Evolutionary conservation across 2,329 filamentous ascomycete genomes (phyloP), one percentile per base, ranked within the genome.

Genomic region (Penicillium aurantiogriseum): DNA sequence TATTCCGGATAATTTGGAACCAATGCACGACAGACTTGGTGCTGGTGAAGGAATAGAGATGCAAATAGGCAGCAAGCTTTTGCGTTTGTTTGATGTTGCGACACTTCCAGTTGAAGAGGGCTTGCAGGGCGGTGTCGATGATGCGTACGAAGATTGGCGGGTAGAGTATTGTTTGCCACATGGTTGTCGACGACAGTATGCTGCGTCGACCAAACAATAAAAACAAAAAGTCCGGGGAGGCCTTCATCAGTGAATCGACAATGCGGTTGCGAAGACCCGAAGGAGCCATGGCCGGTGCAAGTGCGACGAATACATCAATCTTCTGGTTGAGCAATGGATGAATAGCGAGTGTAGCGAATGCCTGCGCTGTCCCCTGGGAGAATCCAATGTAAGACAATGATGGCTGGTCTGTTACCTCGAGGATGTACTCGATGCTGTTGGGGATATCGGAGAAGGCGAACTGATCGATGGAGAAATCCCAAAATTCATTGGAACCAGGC

Each of bases 1-100:
- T 90, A 69, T 93, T 97, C 63, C 94, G 88, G 68, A 99, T 99
- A 71, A 99, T 97, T 72, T 99, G 94, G 74, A 99, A 99, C 94
- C 94, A 99, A 72, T 99, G 94, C 0, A 99, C 94, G 9, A 99
- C 92, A 21, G 88, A 92, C 77, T 99, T 99, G 56, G 92, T 96
- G 72, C 91, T 96, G 0, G 93, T 97, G 73, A 93, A 97, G 0
- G 92, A 97, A 78, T 96, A 99, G 0, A 99, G 79, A 77, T 99
- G 94, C 10, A 93, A 89, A 72, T 99, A 99, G 1, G 92, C 92
- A 2, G 94, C 94, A 19, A 99, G 84, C 71, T 99, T 99, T 75
- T 99, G 94, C 56, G 88, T 87, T 0, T 85, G 78, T 9, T 86
- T 86, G 60, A 99, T 97, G 72, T 97, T 99, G 57, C 81, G 80